phyloP scores from a whole-genome alignment of 1,139 yeast genomes.

The Diutina sp. region DNA sequence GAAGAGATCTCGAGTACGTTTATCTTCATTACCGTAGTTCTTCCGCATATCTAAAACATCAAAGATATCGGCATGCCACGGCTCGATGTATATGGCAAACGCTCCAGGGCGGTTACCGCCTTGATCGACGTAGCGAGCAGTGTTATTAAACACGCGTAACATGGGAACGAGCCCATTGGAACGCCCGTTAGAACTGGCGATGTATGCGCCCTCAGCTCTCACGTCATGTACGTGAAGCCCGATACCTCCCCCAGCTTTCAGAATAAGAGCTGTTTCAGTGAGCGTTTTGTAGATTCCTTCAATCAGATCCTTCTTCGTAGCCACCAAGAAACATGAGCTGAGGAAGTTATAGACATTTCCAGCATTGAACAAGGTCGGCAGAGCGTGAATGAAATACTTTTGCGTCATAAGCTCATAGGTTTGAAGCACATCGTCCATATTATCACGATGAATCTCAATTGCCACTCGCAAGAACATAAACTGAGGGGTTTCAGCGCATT shows the following conservation, averaged over 20 bases:
- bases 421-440: constrained; percentile 60
- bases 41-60: constrained; percentile 77
- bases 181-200: constrained; percentile 83
- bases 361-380: constrained; percentile 83
- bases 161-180: constrained; percentile 83
- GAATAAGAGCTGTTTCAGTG: constrained; percentile 75
- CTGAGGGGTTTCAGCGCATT: constrained; percentile 84
- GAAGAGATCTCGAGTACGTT: constrained; percentile 81
- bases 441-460: constrained; percentile 72
- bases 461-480: constrained; percentile 85
- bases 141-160: constrained; percentile 82
- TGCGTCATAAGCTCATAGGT: constrained; percentile 78
- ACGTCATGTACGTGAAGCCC: constrained; percentile 78
- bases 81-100: constrained; percentile 77
- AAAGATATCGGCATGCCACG: constrained; percentile 84
- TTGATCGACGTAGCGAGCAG: constrained; percentile 88
- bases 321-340: constrained; percentile 82
- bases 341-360: constrained; percentile 82
- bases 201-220: constrained; percentile 75
- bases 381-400: constrained; percentile 78
- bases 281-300: constrained; percentile 84
- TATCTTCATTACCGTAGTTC: constrained; percentile 86
- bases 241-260: constrained; percentile 87
- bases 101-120: constrained; percentile 96
- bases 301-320: constrained; percentile 76